These are phyloP conservation scores for Teunomyces aglyptinius DNA, from an alignment of 805 yeast genomes.

Conservation along the genomic window DNA sequence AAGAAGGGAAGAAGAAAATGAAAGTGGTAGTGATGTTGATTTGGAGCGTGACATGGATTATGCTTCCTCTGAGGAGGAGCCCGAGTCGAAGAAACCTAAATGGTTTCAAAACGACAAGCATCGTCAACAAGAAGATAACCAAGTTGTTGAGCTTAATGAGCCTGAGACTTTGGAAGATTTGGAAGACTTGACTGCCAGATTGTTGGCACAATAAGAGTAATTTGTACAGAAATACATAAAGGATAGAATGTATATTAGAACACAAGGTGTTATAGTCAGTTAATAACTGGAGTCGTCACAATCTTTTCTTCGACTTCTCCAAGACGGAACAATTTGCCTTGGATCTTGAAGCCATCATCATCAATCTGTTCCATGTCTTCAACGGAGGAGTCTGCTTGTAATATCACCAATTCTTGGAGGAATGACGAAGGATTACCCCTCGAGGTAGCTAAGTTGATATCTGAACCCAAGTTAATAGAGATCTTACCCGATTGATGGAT, in stretches of 20 bases:
- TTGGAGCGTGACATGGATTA: conserved; percentile 47
- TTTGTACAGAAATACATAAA: not conserved
- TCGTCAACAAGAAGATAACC: conserved; percentile 23
- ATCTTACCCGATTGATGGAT: conserved; percentile 83
- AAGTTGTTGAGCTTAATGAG: conserved; percentile 71
- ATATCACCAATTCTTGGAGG: conserved; percentile 66
- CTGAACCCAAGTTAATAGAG: conserved; percentile 70
- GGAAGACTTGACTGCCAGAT: conserved; percentile 74
- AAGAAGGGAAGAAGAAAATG: conserved; percentile 39
- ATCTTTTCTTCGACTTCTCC: conserved; percentile 59
- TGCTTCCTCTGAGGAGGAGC: conserved; percentile 26
- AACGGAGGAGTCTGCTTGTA: conserved; percentile 13
- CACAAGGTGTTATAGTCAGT: not conserved
- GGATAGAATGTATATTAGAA: conserved; percentile 2
- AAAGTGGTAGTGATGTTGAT: conserved; percentile 38
- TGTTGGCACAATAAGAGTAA: conserved; percentile 24
- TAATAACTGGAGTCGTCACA: conserved; percentile 52
- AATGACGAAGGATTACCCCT: conserved; percentile 69
- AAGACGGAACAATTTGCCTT: conserved; percentile 37
- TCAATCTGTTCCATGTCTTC: conserved; percentile 29
- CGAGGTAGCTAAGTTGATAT: conserved; percentile 59
- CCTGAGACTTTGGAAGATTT: conserved; percentile 92
- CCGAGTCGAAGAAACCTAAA: conserved; percentile 42
- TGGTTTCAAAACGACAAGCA: conserved; percentile 46
- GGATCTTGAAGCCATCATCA: conserved; percentile 17